phyloP scores from a whole-genome alignment of 164 flowering plant species.

The Malania oleifera region DNA sequence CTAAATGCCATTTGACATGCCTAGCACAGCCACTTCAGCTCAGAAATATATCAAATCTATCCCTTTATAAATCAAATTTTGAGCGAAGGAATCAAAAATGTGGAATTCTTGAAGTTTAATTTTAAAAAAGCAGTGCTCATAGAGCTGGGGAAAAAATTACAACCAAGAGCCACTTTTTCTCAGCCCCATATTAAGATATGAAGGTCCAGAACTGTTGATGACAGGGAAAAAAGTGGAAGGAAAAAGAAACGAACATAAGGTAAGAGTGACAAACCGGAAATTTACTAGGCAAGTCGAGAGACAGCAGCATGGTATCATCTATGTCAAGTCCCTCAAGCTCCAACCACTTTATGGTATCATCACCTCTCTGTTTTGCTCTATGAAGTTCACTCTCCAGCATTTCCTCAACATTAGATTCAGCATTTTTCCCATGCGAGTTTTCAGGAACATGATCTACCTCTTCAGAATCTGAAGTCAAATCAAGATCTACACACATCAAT shows the following conservation, averaged over 20 bases:
- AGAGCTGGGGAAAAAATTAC: no score
- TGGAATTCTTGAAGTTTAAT: no score
- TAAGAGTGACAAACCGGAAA: constrained; percentile 65
- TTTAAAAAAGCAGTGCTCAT: no score
- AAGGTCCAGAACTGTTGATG: not conserved
- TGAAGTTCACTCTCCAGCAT: constrained; percentile 49
- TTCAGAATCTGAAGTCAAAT: constrained; percentile 32
- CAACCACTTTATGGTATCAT: constrained; percentile 58
- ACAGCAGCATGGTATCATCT: constrained; percentile 63
- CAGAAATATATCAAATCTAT: no score
- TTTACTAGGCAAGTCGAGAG: constrained; percentile 69
- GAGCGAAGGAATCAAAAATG: no score
- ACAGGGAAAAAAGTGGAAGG: not conserved
- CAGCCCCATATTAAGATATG: not conserved
- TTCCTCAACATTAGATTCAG: constrained; percentile 28
- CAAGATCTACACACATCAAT: constrained; percentile 81
- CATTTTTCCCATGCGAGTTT: constrained; percentile 16
- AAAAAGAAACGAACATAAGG: not conserved
- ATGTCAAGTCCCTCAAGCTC: constrained; percentile 88
- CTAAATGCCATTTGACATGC: no score
- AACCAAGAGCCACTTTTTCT: no score
- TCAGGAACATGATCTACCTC: constrained; percentile 18
- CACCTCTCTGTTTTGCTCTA: constrained; percentile 41
- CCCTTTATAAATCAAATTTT: no score
- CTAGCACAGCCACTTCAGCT: no score